Conservation (phyloP, 257 asterid species). For the Datura wrightii region DNA sequence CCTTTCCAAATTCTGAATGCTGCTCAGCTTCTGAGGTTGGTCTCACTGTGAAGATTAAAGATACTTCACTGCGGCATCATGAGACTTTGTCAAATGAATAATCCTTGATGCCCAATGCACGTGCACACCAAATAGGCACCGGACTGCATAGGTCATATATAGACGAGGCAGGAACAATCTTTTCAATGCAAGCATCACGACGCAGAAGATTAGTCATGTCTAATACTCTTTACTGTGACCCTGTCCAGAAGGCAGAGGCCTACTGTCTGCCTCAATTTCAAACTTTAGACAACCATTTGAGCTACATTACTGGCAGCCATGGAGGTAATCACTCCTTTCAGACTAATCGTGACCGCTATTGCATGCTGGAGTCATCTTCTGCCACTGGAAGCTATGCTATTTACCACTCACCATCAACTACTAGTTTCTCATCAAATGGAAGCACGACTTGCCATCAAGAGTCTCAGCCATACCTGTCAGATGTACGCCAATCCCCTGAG, state of each 20-base stretch:
- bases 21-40: conserved; percentile 3
- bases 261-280: conserved; percentile 53
- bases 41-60: neutral
- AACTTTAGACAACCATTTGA: conserved; percentile 46
- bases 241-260: conserved; percentile 54
- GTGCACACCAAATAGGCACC: conserved; percentile 21
- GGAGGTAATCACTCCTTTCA: conserved; percentile 47
- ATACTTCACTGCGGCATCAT: neutral
- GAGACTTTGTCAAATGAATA: conserved; percentile 23
- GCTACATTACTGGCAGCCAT: conserved; percentile 38
- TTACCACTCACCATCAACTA: conserved; percentile 68
- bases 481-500: conserved; percentile 43
- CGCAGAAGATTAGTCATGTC: conserved; percentile 55
- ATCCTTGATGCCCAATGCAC: neutral
- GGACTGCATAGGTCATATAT: conserved; percentile 6
- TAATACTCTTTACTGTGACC: conserved; percentile 51
- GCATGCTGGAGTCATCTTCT: conserved; percentile 25
- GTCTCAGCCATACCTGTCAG: conserved; percentile 41
- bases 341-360: conserved; percentile 9
- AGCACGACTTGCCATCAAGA: conserved; percentile 62
- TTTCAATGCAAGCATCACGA: conserved; percentile 57
- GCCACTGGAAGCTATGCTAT: conserved; percentile 57
- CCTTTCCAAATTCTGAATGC: neutral
- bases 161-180: conserved; percentile 11
- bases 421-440: conserved; percentile 58